phyloP scores from a whole-genome alignment of 345 rosid genomes.

The rapeseed (Brassica napus) region Da-Ae NC_063452.1:11265501-11266000 shows the following conservation, averaged over 20 bases:
- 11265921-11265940: not conserved
- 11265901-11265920: not conserved
- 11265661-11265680: constrained; percentile 11
- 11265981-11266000: too few relatives aligned
- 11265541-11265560: not conserved
- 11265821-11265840: constrained; percentile 8
- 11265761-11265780: constrained; percentile 27
- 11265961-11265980: too few relatives aligned
- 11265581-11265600: constrained; percentile 27
- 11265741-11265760: constrained; percentile 19
- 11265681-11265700: constrained; percentile 5
- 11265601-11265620: constrained; percentile 17
- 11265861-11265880: not conserved
- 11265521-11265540: constrained; percentile 21
- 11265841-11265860: not conserved
- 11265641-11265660: not conserved
- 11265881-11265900: not conserved
- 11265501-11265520: not conserved
- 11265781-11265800: constrained; percentile 33
- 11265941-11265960: too few relatives aligned
- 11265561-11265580: constrained; percentile 14
- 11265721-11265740: constrained; percentile 4
- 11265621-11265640: not conserved
- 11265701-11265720: not conserved
- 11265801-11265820: not conserved